Evolutionary conservation across 31 red algal genomes (phyloP).

Genomic region (Odonthalia washingtoniensis): DNA sequence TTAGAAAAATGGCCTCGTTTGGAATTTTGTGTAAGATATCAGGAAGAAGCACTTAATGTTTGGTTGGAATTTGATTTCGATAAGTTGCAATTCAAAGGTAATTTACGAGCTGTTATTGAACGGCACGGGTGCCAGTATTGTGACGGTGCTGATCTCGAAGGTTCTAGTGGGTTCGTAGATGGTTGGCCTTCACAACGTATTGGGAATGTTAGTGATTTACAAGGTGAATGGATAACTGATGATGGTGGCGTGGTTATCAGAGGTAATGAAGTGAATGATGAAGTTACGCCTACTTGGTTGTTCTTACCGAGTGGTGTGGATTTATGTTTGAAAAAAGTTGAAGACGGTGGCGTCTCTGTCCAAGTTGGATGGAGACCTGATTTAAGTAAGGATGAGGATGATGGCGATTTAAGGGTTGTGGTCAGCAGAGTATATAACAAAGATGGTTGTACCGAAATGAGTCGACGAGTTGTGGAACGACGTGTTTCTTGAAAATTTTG

Average conservation of each 20-base stretch:
- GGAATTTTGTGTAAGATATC: conserved; percentile 29
- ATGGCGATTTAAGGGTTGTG: too few relatives aligned
- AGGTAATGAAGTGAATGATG: not conserved
- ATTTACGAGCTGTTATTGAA: conserved; percentile 42
- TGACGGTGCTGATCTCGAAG: conserved; percentile 71
- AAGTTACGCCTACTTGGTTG: not conserved
- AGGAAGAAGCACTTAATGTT: conserved; percentile 27
- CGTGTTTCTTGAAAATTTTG: not conserved
- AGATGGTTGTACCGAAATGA: not conserved
- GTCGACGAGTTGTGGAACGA: not conserved
- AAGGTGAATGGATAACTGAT: conserved; percentile 37
- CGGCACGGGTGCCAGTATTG: conserved; percentile 62
- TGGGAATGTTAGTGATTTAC: not conserved
- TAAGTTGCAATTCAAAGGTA: conserved; percentile 9
- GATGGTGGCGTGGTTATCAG: not conserved
- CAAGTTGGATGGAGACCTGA: conserved; percentile 56
- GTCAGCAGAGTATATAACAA: not conserved
- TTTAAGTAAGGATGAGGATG: too few relatives aligned
- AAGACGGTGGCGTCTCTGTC: conserved; percentile 34
- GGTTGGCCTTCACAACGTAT: conserved; percentile 44
- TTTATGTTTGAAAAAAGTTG: not conserved
- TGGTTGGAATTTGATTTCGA: conserved; percentile 53
- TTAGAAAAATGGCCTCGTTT: conserved; percentile 46
- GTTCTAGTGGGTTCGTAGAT: conserved; percentile 61
- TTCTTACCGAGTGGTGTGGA: conserved; percentile 46